A percentile compares a stretch with the other conserved stretches of the same genome.
Conservation (phyloP, 805 yeast genomes). For the Candida alai region DNA sequence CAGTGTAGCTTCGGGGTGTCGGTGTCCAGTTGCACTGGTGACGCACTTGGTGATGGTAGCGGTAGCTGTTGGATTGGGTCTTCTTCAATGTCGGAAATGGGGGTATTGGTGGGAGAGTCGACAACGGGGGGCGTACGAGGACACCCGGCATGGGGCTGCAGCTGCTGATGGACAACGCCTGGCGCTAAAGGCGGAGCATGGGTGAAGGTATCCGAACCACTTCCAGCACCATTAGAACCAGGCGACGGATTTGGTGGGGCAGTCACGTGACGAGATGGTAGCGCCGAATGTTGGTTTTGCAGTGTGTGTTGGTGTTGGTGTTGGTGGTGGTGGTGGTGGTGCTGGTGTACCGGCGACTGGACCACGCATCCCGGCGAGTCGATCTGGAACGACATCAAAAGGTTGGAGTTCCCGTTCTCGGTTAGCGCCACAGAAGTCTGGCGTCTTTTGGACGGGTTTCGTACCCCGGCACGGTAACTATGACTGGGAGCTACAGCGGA, state of each 20-base stretch:
- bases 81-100: conserved; percentile 35
- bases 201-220: too few relatives aligned
- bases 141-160: conserved; percentile 8
- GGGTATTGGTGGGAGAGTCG: conserved; percentile 30
- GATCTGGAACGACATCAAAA: conserved; percentile 4
- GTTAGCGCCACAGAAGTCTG: conserved; percentile 13
- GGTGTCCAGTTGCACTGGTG: conserved; percentile 42
- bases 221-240: neutral
- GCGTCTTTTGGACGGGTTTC: conserved; percentile 39
- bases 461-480: too few relatives aligned
- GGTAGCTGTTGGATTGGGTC: conserved; percentile 47
- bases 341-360: too few relatives aligned
- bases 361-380: conserved; percentile 9
- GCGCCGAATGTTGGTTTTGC: too few relatives aligned
- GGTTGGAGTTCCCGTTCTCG: conserved; percentile 4
- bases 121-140: conserved; percentile 28
- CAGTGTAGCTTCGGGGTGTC: conserved; percentile 4
- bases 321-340: too few relatives aligned
- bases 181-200: conserved; percentile 1
- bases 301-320: too few relatives aligned
- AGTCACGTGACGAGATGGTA: too few relatives aligned
- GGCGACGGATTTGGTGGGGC: too few relatives aligned
- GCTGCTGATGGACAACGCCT: neutral
- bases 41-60: conserved; percentile 66
- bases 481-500: conserved; percentile 11